Conservation (phyloP, 352 stramenopile species). For the Pythium vanterpoolii region DNA sequence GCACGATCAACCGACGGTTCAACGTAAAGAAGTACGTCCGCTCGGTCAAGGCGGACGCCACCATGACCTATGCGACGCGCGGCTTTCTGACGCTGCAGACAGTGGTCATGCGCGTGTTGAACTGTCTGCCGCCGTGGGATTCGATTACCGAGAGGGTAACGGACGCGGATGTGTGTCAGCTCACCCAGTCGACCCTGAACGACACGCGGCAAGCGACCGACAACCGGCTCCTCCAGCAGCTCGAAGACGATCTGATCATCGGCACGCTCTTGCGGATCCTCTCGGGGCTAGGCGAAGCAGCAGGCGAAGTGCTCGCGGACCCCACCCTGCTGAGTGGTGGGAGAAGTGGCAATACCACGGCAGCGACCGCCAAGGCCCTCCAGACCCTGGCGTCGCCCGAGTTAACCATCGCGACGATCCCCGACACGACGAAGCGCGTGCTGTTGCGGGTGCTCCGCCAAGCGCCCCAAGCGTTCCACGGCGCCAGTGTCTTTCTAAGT, state of each 20-base stretch:
- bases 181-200: constrained; percentile 31
- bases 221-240: constrained; percentile 37
- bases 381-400: neutral
- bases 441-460: constrained; percentile 51
- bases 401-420: constrained; percentile 26
- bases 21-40: constrained; percentile 22
- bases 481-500: constrained; percentile 38
- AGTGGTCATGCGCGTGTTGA: constrained; percentile 54
- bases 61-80: constrained; percentile 45
- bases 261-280: constrained; percentile 31
- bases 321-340: neutral
- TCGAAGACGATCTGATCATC: constrained; percentile 56
- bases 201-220: constrained; percentile 22
- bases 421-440: constrained; percentile 26
- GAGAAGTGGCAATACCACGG: neutral
- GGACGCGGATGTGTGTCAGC: constrained; percentile 37
- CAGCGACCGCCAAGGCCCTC: constrained; percentile 4
- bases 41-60: constrained; percentile 23
- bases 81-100: constrained; percentile 81
- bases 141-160: constrained; percentile 20
- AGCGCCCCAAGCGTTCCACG: constrained; percentile 59
- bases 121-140: constrained; percentile 64
- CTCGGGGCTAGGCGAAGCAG: constrained; percentile 6
- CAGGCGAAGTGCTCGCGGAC: constrained; percentile 2
- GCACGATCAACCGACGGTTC: constrained; percentile 27